phyloP scores from a whole-genome alignment of 2,329 filamentous ascomycete species.

The Xylaria sp. region DNA sequence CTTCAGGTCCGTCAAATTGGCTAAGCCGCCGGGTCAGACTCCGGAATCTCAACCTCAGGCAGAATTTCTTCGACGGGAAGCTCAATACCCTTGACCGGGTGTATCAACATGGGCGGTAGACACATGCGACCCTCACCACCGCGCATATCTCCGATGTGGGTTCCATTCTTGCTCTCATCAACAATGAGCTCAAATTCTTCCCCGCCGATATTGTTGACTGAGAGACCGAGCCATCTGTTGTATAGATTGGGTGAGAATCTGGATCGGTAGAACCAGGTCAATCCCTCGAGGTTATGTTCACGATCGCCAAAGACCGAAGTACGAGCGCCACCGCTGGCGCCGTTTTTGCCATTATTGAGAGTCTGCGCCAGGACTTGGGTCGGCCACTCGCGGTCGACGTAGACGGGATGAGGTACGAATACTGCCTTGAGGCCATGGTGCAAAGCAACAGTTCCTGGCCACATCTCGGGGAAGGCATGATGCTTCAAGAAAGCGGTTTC shows the following conservation, averaged over 20 bases:
- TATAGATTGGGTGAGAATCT: conserved; percentile 85
- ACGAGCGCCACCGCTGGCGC: conserved; percentile 76
- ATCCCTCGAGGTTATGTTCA: conserved; percentile 88
- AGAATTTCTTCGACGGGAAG: conserved; percentile 70
- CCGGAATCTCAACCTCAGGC: conserved; percentile 56
- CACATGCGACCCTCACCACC: conserved; percentile 89
- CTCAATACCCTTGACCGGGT: conserved; percentile 85
- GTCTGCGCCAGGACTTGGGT: conserved; percentile 78
- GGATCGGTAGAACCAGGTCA: conserved; percentile 93
- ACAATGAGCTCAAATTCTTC: conserved; percentile 76
- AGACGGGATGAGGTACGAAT: conserved; percentile 79
- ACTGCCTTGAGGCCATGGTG: conserved; percentile 68
- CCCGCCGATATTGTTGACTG: conserved; percentile 81
- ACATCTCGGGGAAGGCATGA: conserved; percentile 97
- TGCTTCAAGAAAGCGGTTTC: conserved; percentile 88
- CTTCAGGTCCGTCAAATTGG: neutral
- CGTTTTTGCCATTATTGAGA: conserved; percentile 83
- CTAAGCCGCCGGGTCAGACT: conserved; percentile 63
- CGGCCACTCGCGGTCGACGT: conserved; percentile 88
- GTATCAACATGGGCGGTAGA: conserved; percentile 86
- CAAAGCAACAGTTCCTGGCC: conserved; percentile 86
- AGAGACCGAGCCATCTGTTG: conserved; percentile 85
- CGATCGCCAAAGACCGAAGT: conserved; percentile 82
- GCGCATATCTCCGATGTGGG: conserved; percentile 63
- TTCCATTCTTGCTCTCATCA: conserved; percentile 63